Base-by-base conservation (phyloP, 1,139 yeast species). In the Hansenula lynferdii region DNA sequence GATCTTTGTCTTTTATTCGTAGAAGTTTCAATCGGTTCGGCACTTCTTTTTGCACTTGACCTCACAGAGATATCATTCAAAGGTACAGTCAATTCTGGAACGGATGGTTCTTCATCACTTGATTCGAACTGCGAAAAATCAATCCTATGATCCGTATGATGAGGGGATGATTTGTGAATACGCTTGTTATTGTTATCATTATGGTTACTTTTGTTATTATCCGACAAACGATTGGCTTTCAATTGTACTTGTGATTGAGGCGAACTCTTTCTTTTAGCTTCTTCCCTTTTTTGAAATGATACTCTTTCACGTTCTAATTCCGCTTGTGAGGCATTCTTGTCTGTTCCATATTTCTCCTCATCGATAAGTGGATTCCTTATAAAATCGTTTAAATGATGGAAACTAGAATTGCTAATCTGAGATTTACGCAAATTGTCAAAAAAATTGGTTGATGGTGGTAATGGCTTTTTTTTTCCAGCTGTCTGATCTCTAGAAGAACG, bases 81-180 rank as follows among this genome's bases (percentile, higher is more conserved):
- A 4, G 34, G 33, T 15, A 37, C 31, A 12, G 48, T 41, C 11
- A 44, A 21, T 24, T 44, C 43, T 12, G 48, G 48, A 7, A 41
- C 41, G 14, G 39, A 28, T 14, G 38, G 34, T 12, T 44, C 48
- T 28, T 44, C 48, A 24, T 44, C 48, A 28, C 46, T 42, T 16
- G 48, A 44, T 10, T 38, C 42, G 18, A 34, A 44, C 23, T 29
- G 38, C 2, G 45, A 40, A 2, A 31, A 16, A 23, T 31, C 27
- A 12, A 20, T 26, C 8, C 5, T 22, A 22, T 22, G 8, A 22
- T 22, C 11, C 4, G 14, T 24, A 24, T 24, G 12, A 24, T 24
- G 12, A 5, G 32, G 16, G 16, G 14, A 6, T 26, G 18, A 11
- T 20, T 34, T 16, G 7, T 24, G 5, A 7, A 12, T 24, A 24